A percentile compares a stretch with the other conserved stretches of the same genome.
phyloP scores from a whole-genome alignment of 768 basidiomycete species.

The Termitomyces sp. region DNA sequence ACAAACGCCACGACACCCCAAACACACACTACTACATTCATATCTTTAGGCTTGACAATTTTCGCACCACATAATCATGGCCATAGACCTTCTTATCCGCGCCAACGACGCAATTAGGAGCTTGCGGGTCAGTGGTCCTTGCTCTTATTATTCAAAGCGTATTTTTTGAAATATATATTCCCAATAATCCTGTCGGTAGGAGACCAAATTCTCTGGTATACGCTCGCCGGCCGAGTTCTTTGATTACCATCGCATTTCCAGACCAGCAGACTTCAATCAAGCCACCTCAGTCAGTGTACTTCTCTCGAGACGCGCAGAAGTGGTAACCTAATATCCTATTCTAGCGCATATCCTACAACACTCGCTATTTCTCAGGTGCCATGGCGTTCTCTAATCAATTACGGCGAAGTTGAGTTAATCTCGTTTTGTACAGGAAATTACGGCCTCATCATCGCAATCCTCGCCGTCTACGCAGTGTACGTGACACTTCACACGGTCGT shows the following conservation, averaged over 20 bases:
- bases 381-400: conserved; percentile 1
- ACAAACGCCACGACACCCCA: conserved; percentile 7
- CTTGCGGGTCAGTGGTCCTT: conserved; percentile 50
- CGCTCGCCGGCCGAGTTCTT: conserved; percentile 77
- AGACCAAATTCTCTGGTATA: conserved; percentile 72
- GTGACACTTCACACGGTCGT: conserved; percentile 2
- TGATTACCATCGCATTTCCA: conserved; percentile 77
- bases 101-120: conserved; percentile 65
- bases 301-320: neutral
- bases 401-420: conserved; percentile 3
- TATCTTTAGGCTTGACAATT: conserved; percentile 7
- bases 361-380: conserved; percentile 78
- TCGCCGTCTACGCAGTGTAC: conserved; percentile 87
- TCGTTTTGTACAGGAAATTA: conserved; percentile 68
- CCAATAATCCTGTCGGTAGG: conserved; percentile 34
- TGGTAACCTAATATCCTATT: neutral
- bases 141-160: neutral
- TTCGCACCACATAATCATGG: conserved; percentile 9
- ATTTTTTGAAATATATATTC: neutral
- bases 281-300: conserved; percentile 59
- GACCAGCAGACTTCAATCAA: conserved; percentile 75
- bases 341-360: conserved; percentile 93
- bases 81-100: conserved; percentile 65
- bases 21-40: conserved; percentile 7
- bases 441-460: conserved; percentile 63